Conservation (phyloP, 2,329 filamentous ascomycete species). For the Aspergillus caelatus region DNA sequence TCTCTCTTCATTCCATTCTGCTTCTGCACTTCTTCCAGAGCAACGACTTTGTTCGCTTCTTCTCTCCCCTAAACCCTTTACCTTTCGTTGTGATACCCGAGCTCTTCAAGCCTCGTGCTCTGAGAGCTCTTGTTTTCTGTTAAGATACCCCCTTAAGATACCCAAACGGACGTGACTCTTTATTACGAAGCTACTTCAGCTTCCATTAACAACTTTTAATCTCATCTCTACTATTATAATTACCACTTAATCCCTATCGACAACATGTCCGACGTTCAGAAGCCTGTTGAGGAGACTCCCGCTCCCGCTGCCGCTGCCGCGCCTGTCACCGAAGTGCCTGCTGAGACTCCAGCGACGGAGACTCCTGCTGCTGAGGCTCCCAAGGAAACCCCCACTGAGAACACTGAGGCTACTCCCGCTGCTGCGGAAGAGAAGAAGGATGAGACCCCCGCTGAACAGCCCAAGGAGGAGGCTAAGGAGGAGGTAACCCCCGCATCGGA, state of each 20-base stretch:
- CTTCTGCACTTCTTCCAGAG: slow-evolving; percentile 17
- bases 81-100: slow-evolving; percentile 42
- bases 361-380: slow-evolving; percentile 33
- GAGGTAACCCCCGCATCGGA: slow-evolving; percentile 74
- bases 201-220: slow-evolving; percentile 21
- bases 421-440: slow-evolving; percentile 39
- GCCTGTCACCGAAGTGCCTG: slow-evolving; percentile 38
- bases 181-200: slow-evolving; percentile 23
- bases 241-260: slow-evolving; percentile 31
- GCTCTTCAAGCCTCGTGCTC: slow-evolving; percentile 39
- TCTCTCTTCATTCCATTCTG: slow-evolving; percentile 22
- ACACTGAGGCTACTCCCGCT: slow-evolving; percentile 40
- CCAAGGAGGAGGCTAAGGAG: slow-evolving; percentile 36
- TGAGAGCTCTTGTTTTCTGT: slow-evolving; percentile 34
- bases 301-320: slow-evolving; percentile 42
- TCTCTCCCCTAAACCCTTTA: slow-evolving; percentile 18
- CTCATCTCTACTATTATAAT: slow-evolving; percentile 23
- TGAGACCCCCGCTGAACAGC: slow-evolving; percentile 42
- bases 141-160: slow-evolving; percentile 39
- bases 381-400: slow-evolving; percentile 36
- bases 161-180: slow-evolving; percentile 20
- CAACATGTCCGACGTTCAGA: slow-evolving; percentile 72
- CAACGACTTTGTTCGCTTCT: slow-evolving; percentile 22
- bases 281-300: slow-evolving; percentile 66
- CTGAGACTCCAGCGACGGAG: slow-evolving; percentile 41